A percentile compares a stretch with the other conserved stretches of the same genome.
Evolutionary conservation across 768 basidiomycete species (phyloP).

Genomic region (Leccinum disarticulatum): DNA sequence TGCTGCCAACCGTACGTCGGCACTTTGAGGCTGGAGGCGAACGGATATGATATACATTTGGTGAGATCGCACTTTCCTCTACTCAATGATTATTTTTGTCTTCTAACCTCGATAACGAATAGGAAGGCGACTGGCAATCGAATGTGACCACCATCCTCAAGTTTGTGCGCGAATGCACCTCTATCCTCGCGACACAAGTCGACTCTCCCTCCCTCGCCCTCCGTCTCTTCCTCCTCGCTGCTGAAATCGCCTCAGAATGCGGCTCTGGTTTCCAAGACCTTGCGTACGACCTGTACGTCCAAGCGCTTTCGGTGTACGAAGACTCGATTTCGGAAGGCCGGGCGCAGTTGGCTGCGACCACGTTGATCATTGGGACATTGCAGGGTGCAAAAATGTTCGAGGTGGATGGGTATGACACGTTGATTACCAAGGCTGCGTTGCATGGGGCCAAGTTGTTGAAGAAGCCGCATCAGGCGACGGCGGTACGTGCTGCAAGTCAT

Average conservation of each 20-base stretch:
- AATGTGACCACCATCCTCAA: slow-evolving; percentile 90
- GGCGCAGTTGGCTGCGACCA: slow-evolving; percentile 94
- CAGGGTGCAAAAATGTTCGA: slow-evolving; percentile 90
- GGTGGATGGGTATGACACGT: slow-evolving; percentile 92
- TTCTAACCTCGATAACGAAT: not conserved
- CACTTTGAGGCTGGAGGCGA: too few relatives aligned
- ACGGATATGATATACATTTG: slow-evolving; percentile 37
- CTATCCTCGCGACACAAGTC: slow-evolving; percentile 91
- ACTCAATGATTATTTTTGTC: not conserved
- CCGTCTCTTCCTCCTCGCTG: slow-evolving; percentile 91
- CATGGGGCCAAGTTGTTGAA: slow-evolving; percentile 87
- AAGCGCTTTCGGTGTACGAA: slow-evolving; percentile 87
- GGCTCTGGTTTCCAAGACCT: slow-evolving; percentile 76
- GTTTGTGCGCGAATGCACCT: slow-evolving; percentile 92
- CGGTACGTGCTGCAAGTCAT: too few relatives aligned
- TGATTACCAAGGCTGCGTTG: slow-evolving; percentile 96
- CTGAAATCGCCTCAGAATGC: slow-evolving; percentile 44
- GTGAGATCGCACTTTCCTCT: slow-evolving; percentile 32
- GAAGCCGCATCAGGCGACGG: slow-evolving; percentile 88
- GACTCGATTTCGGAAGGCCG: slow-evolving; percentile 95
- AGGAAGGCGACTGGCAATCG: slow-evolving; percentile 83
- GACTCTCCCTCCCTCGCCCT: slow-evolving; percentile 70
- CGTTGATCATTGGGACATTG: slow-evolving; percentile 88
- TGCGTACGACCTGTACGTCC: slow-evolving; percentile 93
- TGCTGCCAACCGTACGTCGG: too few relatives aligned